Conservation (phyloP, 2,329 filamentous ascomycete species). For the Colletotrichum sp. region DNA sequence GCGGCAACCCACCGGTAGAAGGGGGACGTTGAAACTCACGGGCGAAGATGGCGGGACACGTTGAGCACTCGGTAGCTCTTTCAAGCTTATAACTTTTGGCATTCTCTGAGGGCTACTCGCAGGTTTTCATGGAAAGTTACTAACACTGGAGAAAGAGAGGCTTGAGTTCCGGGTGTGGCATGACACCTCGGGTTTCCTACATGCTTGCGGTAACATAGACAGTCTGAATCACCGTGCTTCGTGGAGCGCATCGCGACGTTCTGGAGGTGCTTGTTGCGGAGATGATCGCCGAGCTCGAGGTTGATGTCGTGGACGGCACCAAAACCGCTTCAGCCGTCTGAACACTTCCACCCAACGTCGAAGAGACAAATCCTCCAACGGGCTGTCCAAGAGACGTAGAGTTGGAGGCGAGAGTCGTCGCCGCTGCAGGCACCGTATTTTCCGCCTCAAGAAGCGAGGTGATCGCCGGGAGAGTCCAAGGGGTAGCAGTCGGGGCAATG, state of each 20-base stretch:
- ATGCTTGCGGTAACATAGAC: not conserved
- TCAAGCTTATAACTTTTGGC: not conserved
- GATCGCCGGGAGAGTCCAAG: not conserved
- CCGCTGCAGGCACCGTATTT: not conserved
- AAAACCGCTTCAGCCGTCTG: not conserved
- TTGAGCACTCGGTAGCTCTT: not conserved
- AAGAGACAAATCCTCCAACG: not conserved
- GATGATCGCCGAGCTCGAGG: not conserved
- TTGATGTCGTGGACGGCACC: not conserved
- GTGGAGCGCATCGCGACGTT: not conserved
- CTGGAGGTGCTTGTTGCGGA: not conserved
- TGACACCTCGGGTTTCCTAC: not conserved
- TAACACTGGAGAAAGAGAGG: not conserved
- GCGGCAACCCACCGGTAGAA: not conserved
- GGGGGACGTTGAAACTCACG: not conserved
- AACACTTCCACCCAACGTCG: not conserved
- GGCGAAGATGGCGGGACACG: not conserved
- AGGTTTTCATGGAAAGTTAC: not conserved
- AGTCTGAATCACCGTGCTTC: not conserved
- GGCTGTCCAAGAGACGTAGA: not conserved
- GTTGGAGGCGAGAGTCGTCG: not conserved
- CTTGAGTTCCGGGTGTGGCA: not conserved
- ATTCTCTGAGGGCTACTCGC: not conserved
- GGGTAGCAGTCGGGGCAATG: not conserved
- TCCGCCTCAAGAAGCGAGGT: not conserved